These are phyloP conservation scores for Annulohypoxylon stygium DNA, from an alignment of 495 filamentous ascomycete genomes.

Conservation along the genomic window DNA sequence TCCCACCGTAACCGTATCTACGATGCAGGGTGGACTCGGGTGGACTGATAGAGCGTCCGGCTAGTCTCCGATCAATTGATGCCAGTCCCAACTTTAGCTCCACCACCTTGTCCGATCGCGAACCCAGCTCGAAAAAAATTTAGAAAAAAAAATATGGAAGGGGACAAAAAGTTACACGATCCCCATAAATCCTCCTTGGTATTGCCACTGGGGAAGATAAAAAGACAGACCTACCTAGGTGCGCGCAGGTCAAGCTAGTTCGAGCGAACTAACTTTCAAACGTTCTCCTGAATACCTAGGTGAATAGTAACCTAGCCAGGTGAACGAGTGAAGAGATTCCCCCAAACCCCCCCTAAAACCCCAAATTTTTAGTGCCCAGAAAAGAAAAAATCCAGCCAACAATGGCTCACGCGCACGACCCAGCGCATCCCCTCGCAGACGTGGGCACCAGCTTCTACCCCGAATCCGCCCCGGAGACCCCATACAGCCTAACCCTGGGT, in stretches of 20 bases:
- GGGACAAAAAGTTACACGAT: neutral
- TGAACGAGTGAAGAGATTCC: neutral
- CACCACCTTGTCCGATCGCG: slow-evolving; percentile 29
- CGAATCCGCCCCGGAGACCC: slow-evolving; percentile 30
- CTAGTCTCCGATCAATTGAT: slow-evolving; percentile 35
- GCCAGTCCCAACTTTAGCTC: slow-evolving; percentile 29
- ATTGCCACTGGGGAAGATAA: slow-evolving; percentile 4
- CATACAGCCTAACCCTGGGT: slow-evolving; percentile 17
- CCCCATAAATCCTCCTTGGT: slow-evolving; percentile 4
- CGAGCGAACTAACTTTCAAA: neutral
- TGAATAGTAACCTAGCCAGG: neutral
- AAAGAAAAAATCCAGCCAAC: neutral
- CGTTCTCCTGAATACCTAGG: neutral
- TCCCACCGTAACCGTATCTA: slow-evolving; percentile 27
- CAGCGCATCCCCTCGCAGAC: slow-evolving; percentile 16
- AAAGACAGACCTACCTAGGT: slow-evolving; percentile 1
- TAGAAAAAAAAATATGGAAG: too few relatives aligned
- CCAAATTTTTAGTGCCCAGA: neutral
- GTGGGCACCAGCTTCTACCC: slow-evolving; percentile 18
- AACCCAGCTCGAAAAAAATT: neutral
- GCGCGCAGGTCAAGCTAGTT: neutral
- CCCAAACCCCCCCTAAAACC: neutral
- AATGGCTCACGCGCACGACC: slow-evolving; percentile 34
- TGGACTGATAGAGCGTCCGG: slow-evolving; percentile 36
- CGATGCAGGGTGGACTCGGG: slow-evolving; percentile 33